These are phyloP conservation scores for Podospora pseudocomata DNA, from an alignment of 495 filamentous ascomycete species.

Conservation along the genomic window DNA sequence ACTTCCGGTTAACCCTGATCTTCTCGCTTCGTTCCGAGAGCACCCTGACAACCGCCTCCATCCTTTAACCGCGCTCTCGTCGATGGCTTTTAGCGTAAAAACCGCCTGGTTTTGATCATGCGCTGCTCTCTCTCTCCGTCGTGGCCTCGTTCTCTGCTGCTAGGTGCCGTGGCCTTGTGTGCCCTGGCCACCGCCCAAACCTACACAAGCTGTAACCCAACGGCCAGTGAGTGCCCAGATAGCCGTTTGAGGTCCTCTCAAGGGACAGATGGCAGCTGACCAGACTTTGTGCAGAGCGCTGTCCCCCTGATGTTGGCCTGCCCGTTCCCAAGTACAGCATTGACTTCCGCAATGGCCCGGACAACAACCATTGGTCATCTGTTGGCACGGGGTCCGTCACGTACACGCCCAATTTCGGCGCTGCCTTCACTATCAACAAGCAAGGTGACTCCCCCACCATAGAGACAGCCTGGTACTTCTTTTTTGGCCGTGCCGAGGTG, in stretches of 20 bases:
- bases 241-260: not conserved
- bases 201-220: slow-evolving; percentile 20
- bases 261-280: not conserved
- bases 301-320: slow-evolving; percentile 19
- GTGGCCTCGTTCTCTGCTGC: not conserved
- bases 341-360: slow-evolving; percentile 62
- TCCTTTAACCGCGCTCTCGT: not conserved
- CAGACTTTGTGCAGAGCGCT: slow-evolving; percentile 4
- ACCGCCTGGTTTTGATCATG: not conserved
- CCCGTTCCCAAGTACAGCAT: slow-evolving; percentile 37
- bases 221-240: slow-evolving; percentile 5
- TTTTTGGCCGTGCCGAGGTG: slow-evolving; percentile 69
- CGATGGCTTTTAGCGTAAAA: not conserved
- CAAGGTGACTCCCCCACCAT: slow-evolving; percentile 74
- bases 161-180: slow-evolving; percentile 1
- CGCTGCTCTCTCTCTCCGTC: slow-evolving; percentile 2
- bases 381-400: slow-evolving; percentile 46
- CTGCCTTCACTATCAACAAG: slow-evolving; percentile 66
- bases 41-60: not conserved
- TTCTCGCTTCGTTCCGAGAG: not conserved
- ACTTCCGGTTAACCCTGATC: not conserved
- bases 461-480: slow-evolving; percentile 64
- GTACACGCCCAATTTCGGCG: slow-evolving; percentile 59
- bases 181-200: slow-evolving; percentile 11
- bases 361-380: slow-evolving; percentile 59